A percentile compares a stretch with the other conserved stretches of the same genome.
Conservation (phyloP, 768 basidiomycete species). For the Chlorophyllum brunneum region DNA sequence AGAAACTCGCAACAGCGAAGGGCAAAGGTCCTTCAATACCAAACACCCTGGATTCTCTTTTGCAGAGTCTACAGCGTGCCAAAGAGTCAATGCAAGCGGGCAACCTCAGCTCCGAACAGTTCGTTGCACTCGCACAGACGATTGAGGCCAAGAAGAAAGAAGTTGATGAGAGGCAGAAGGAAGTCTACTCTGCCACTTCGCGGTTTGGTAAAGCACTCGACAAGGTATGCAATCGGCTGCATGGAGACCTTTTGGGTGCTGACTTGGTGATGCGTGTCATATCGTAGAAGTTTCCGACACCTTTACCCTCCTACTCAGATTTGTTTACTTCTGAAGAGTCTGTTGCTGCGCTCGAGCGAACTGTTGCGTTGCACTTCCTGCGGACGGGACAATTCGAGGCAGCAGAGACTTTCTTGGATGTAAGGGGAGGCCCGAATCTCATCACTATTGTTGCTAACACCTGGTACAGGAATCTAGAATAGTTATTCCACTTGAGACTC, state of each 20-base stretch:
- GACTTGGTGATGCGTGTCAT: background rate
- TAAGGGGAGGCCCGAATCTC: constrained; percentile 33
- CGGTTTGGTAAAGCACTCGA: constrained; percentile 85
- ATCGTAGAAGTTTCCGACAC: constrained; percentile 53
- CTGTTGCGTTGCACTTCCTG: constrained; percentile 73
- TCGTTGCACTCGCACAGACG: constrained; percentile 48
- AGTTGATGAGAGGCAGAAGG: constrained; percentile 85
- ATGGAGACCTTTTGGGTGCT: background rate
- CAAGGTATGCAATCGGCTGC: constrained; percentile 65
- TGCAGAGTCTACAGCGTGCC: constrained; percentile 52
- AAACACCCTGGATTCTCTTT: constrained; percentile 62
- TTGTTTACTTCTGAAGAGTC: constrained; percentile 63
- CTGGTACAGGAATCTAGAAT: constrained; percentile 59
- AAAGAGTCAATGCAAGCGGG: constrained; percentile 50
- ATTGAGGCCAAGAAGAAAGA: constrained; percentile 78
- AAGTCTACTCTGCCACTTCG: constrained; percentile 73
- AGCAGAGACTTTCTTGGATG: constrained; percentile 72
- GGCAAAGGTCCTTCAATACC: constrained; percentile 51
- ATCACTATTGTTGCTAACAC: background rate
- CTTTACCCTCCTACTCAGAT: constrained; percentile 62
- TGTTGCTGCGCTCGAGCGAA: constrained; percentile 58
- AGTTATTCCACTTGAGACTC: constrained; percentile 47
- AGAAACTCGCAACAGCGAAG: constrained; percentile 53
- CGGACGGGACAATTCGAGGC: constrained; percentile 79
- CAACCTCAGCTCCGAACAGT: constrained; percentile 42